Conservation (phyloP, 2,329 filamentous ascomycete genomes). For the Claviceps paspali region DNA sequence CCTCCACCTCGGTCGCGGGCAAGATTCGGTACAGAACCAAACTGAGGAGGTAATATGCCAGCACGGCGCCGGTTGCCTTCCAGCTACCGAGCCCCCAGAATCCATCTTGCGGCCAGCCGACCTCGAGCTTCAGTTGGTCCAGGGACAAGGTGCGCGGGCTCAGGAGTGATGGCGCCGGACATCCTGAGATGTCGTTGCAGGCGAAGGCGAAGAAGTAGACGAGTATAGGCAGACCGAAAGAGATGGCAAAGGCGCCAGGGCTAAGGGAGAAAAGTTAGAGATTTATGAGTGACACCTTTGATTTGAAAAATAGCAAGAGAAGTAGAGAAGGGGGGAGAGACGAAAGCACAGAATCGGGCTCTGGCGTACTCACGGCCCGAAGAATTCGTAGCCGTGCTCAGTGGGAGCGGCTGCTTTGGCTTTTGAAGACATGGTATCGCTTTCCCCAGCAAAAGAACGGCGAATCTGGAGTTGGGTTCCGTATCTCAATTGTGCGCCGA, state of each 20-base stretch:
- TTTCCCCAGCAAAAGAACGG: no score
- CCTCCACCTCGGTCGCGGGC: slow-evolving; percentile 57
- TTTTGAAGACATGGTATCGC: slow-evolving; percentile 18
- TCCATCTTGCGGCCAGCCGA: slow-evolving; percentile 65
- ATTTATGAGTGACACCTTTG: no score
- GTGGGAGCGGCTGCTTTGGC: slow-evolving; percentile 13
- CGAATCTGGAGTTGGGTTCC: no score
- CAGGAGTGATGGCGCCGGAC: slow-evolving; percentile 70
- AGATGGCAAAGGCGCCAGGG: slow-evolving; percentile 60
- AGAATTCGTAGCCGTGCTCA: slow-evolving; percentile 34
- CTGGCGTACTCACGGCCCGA: slow-evolving; percentile 29
- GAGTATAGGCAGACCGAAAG: slow-evolving; percentile 64
- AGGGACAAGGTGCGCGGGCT: slow-evolving; percentile 56
- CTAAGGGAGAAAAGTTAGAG: slow-evolving; percentile 28
- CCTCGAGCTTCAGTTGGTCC: slow-evolving; percentile 59
- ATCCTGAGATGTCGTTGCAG: slow-evolving; percentile 88
- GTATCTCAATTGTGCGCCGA: neutral
- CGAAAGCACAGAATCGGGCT: neutral
- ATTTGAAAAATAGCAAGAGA: no score
- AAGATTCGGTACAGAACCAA: slow-evolving; percentile 61
- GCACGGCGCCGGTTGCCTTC: slow-evolving; percentile 50
- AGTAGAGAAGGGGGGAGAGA: neutral
- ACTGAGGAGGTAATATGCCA: slow-evolving; percentile 67
- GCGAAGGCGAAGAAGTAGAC: slow-evolving; percentile 68
- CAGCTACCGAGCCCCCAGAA: slow-evolving; percentile 55